These are phyloP conservation scores for Boletus vinaceobasis DNA, from an alignment of 768 basidiomycete genomes.

Conservation along the genomic window DNA sequence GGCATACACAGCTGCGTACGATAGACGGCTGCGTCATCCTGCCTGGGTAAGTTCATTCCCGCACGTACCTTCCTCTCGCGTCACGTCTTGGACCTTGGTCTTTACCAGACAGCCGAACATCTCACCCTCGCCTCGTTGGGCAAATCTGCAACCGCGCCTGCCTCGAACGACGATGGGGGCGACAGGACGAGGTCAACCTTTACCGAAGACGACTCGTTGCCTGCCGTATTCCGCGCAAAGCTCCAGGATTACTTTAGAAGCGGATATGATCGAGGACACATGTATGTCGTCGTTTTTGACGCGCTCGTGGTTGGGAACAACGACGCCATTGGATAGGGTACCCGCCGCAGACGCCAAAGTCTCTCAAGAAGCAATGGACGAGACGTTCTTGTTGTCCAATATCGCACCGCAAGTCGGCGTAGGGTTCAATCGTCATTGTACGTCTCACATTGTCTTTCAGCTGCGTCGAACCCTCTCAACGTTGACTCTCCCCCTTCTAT, in stretches of 20 bases:
- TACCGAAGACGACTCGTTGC: constrained; percentile 77
- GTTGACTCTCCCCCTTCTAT: neutral
- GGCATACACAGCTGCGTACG: constrained; percentile 89
- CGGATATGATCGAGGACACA: constrained; percentile 96
- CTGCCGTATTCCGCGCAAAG: constrained; percentile 72
- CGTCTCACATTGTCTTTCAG: neutral
- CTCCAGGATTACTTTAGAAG: constrained; percentile 89
- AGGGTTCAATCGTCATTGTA: constrained; percentile 97
- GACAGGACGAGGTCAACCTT: constrained; percentile 80
- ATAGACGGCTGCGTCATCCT: constrained; percentile 85
- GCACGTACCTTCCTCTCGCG: too few relatives aligned
- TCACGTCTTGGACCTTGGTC: neutral
- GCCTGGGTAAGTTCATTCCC: constrained; percentile 67
- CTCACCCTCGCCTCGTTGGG: constrained; percentile 75
- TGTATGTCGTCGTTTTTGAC: constrained; percentile 50
- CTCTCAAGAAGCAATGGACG: constrained; percentile 92
- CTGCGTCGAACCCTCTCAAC: neutral
- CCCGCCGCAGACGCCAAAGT: constrained; percentile 94
- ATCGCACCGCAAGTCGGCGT: constrained; percentile 98
- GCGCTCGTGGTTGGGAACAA: neutral
- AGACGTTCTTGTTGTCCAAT: constrained; percentile 92
- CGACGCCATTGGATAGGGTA: constrained; percentile 52
- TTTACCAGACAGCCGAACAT: constrained; percentile 85
- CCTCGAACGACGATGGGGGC: constrained; percentile 41
- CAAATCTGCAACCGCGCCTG: constrained; percentile 37